Percentiles rank a stretch among this genome's conserved stretches.
phyloP scores from a whole-genome alignment of 2,329 filamentous ascomycete species.

The Aspergillus oerlinghausenensis region DNA sequence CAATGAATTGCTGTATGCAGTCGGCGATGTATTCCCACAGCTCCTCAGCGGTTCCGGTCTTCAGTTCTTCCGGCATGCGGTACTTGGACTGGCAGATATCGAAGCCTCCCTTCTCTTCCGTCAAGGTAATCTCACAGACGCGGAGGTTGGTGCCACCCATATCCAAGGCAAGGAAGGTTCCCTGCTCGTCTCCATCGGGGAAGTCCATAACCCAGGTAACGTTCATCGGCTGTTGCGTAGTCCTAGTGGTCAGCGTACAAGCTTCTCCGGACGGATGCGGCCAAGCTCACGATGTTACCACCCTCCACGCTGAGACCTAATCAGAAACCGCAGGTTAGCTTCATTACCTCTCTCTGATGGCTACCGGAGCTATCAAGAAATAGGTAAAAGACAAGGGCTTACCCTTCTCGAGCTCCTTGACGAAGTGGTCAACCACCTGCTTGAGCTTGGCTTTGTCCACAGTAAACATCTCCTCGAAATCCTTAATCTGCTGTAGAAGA shows the following conservation, averaged over 20 bases:
- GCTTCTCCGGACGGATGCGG: neutral
- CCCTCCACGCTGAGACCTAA: constrained; percentile 78
- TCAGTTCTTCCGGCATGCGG: constrained; percentile 87
- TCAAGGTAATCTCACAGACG: constrained; percentile 87
- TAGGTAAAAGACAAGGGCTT: constrained; percentile 17
- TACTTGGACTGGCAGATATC: constrained; percentile 97
- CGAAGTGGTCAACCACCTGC: constrained; percentile 83
- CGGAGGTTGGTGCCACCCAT: constrained; percentile 96
- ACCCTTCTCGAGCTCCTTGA: constrained; percentile 83
- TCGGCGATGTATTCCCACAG: constrained; percentile 95
- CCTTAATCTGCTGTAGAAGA: constrained; percentile 73
- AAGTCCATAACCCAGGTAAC: constrained; percentile 92
- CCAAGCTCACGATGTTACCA: constrained; percentile 75
- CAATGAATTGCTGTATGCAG: constrained; percentile 84
- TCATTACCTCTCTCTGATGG: neutral
- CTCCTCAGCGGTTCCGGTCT: constrained; percentile 76
- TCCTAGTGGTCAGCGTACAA: neutral
- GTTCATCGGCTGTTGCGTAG: constrained; percentile 74
- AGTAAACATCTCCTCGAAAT: constrained; percentile 78
- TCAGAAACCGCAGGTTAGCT: neutral
- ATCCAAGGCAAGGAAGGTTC: constrained; percentile 83
- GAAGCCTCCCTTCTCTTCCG: constrained; percentile 82
- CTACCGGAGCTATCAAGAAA: neutral
- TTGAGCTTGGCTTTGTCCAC: constrained; percentile 77
- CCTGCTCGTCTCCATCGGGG: constrained; percentile 80